Conservation (phyloP, 2,329 filamentous ascomycete genomes). For the Ophiostoma montium region DNA sequence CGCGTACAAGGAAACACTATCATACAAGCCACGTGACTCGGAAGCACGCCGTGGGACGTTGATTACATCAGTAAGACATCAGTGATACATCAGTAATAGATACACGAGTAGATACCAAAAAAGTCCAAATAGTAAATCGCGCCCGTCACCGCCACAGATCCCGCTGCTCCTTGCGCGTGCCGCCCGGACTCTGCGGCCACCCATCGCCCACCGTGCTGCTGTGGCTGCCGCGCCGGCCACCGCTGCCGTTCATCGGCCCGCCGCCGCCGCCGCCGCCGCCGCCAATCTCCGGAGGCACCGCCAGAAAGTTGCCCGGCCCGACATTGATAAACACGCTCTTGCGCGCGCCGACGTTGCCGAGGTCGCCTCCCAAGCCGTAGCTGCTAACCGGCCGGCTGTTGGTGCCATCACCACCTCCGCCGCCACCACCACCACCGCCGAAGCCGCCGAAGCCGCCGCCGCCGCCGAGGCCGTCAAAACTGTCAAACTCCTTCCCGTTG, state of each 20-base stretch:
- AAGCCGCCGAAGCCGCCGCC: slow-evolving; percentile 15
- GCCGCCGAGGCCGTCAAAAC: slow-evolving; percentile 11
- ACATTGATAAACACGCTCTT: slow-evolving; percentile 40
- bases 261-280: neutral
- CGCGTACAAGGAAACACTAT: too few relatives aligned
- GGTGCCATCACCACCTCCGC: slow-evolving; percentile 12
- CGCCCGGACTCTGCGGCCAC: slow-evolving; percentile 30
- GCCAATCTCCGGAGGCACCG: slow-evolving; percentile 23
- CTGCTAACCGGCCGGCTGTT: slow-evolving; percentile 35
- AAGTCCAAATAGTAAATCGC: neutral
- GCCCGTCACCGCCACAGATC: slow-evolving; percentile 28
- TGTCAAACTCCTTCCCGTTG: slow-evolving; percentile 15
- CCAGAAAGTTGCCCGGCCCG: slow-evolving; percentile 36
- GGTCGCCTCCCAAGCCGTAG: slow-evolving; percentile 42
- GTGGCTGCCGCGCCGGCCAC: neutral
- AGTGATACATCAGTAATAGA: neutral
- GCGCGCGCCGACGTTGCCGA: slow-evolving; percentile 37
- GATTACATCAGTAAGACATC: too few relatives aligned
- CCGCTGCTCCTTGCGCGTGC: slow-evolving; percentile 24
- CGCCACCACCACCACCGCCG: slow-evolving; percentile 16
- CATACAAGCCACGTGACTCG: too few relatives aligned
- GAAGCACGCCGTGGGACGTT: too few relatives aligned
- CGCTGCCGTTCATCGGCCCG: neutral
- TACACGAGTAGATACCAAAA: neutral
- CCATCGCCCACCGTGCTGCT: slow-evolving; percentile 11